Conservation (phyloP, 306 rosid species). For the Calophaca sinica region DNA sequence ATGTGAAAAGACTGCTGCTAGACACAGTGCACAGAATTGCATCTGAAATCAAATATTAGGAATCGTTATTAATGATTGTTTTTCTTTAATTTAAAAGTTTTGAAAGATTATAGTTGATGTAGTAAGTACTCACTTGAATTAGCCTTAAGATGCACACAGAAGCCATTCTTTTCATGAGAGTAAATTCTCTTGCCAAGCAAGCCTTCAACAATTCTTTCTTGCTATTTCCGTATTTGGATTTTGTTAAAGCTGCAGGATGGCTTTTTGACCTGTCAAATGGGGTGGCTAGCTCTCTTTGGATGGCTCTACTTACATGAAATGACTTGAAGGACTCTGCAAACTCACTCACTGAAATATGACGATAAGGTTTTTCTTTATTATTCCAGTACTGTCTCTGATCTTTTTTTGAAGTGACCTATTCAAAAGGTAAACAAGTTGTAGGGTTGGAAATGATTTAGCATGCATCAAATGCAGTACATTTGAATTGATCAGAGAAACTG, state of each 20-base stretch:
- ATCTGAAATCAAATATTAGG: slow-evolving; percentile 15
- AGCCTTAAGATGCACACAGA: slow-evolving; percentile 12
- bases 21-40: slow-evolving; percentile 1
- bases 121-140: slow-evolving; percentile 18
- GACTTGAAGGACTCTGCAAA: slow-evolving; percentile 44
- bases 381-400: slow-evolving; percentile 43
- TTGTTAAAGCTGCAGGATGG: slow-evolving; percentile 44
- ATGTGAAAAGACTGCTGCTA: slow-evolving; percentile 21
- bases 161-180: slow-evolving; percentile 29
- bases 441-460: too few species aligned
- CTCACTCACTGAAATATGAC: slow-evolving; percentile 27
- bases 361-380: slow-evolving; percentile 23
- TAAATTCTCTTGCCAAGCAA: slow-evolving; percentile 42
- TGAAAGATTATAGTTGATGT: neutral
- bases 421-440: too few species aligned
- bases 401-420: slow-evolving; percentile 25
- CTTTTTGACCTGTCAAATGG: slow-evolving; percentile 40
- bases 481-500: neutral
- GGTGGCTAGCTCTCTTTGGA: slow-evolving; percentile 38
- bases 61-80: neutral
- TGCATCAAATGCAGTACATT: too few species aligned
- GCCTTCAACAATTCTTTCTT: slow-evolving; percentile 36
- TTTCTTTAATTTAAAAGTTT: too few species aligned
- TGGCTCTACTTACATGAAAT: slow-evolving; percentile 24
- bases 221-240: slow-evolving; percentile 29